Evolutionary conservation across 106 monocot genomes (phyloP), one percentile per base, ranked within the genome.

Genomic region (Dendrobium catenatum): DNA sequence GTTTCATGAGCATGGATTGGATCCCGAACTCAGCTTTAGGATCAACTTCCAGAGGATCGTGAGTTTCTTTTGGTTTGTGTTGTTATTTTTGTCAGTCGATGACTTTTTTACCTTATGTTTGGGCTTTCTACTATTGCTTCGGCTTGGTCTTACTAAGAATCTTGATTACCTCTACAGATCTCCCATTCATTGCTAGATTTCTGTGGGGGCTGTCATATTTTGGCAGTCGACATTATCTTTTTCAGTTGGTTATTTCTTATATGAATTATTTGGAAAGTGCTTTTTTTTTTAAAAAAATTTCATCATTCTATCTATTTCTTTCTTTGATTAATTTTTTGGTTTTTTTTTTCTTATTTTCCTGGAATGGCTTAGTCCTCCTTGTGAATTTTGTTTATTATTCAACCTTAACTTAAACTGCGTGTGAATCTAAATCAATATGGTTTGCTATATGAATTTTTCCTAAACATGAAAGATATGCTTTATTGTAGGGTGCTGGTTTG

Each of bases 401-500:
- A 20, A 2, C 18, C 43, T 74, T 16, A 44, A 74, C 19, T 44
- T 73, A 42, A 20, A 16, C 31, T 56, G 29, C 13, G 10, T 41
- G 59, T 55, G 81, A 15, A 33, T 20, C n/a, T 37, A 16, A 70
- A 22, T 37, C 17, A 4, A n/a, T 48, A 4, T 70, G 54, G 27
- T 1, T 43, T 81, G 20, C 27, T 43, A 43, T 55, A 56, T 47
- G 2, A 22, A 41, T 24, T 22, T 9, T 4, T 48, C 27, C 70
- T 33, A 55, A 84, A 51, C 51, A 51, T 22, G 13, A 54, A 64
- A 61, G 22, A 37, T 77, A 18, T 77, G 19, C 17, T 80, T 49
- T 79, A 43, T 80, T 86, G 68, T 84, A 98, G 98, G 98, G 98
- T 74, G 98, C 98, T 85, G 98, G 98, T 76, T 83, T 99, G 75